Conservation (phyloP, 2,329 filamentous ascomycete genomes). For the Didymella exigua region DNA sequence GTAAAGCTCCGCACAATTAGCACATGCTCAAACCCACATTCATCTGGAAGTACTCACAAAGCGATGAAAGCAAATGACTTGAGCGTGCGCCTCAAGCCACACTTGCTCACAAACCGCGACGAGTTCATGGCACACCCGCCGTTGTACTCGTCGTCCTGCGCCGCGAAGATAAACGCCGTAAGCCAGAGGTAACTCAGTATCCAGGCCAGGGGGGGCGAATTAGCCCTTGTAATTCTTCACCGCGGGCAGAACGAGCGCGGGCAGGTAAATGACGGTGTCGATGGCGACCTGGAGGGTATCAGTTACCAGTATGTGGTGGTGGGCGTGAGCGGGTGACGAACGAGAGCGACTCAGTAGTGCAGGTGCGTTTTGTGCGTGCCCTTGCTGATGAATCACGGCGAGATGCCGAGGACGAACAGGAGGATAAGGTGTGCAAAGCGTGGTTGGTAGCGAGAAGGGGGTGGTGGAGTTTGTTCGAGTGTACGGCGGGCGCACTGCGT, state of each 20-base stretch:
- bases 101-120: conserved; percentile 17
- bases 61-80: conserved; percentile 34
- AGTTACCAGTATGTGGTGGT: neutral
- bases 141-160: conserved; percentile 28
- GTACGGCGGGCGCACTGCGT: conserved; percentile 15
- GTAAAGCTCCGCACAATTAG: conserved; percentile 23
- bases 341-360: too few species aligned
- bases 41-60: conserved; percentile 19
- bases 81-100: conserved; percentile 27
- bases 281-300: conserved; percentile 15
- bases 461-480: conserved; percentile 17
- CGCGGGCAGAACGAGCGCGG: conserved; percentile 16
- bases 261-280: conserved; percentile 22
- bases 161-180: conserved; percentile 31
- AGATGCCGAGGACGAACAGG: conserved; percentile 27
- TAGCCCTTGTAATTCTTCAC: conserved; percentile 32
- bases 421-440: conserved; percentile 22
- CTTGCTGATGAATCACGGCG: conserved; percentile 25
- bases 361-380: conserved; percentile 24
- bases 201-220: conserved; percentile 24
- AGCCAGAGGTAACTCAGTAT: conserved; percentile 35
- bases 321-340: too few species aligned
- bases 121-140: conserved; percentile 17
- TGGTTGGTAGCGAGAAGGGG: conserved; percentile 25
- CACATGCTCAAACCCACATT: neutral